Conservation (phyloP, 768 basidiomycete genomes). For the Tephrocybe sp. region DNA sequence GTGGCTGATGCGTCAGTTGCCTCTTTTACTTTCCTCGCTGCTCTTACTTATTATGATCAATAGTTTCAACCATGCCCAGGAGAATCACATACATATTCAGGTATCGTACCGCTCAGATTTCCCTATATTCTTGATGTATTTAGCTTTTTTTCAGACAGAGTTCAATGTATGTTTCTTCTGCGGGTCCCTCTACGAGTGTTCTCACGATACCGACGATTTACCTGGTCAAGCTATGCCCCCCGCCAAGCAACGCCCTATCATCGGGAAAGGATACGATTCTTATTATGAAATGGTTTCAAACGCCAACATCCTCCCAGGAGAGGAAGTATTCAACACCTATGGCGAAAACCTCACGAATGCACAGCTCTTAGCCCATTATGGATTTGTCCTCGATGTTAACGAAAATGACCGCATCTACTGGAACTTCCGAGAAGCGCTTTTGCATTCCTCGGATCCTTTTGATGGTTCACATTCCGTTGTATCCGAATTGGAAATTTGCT, state of each 20-base stretch:
- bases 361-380: slow-evolving; percentile 66
- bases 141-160: slow-evolving; percentile 45
- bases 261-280: slow-evolving; percentile 27
- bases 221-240: too few relatives aligned
- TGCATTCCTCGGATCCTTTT: slow-evolving; percentile 9
- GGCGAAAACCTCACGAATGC: slow-evolving; percentile 67
- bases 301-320: slow-evolving; percentile 42
- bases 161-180: slow-evolving; percentile 73
- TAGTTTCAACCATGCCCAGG: slow-evolving; percentile 74
- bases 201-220: slow-evolving; percentile 51
- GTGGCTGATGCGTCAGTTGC: slow-evolving; percentile 75
- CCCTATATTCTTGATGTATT: neutral
- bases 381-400: slow-evolving; percentile 74
- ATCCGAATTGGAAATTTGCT: slow-evolving; percentile 6
- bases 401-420: slow-evolving; percentile 60
- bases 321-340: slow-evolving; percentile 79
- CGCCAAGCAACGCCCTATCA: neutral
- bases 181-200: slow-evolving; percentile 66
- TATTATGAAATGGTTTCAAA: slow-evolving; percentile 72
- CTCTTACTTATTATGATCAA: slow-evolving; percentile 6
- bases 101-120: too few relatives aligned
- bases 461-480: slow-evolving; percentile 4
- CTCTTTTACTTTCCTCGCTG: slow-evolving; percentile 10
- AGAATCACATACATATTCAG: slow-evolving; percentile 75
- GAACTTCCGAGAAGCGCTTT: slow-evolving; percentile 32